Evolutionary conservation across 176 grass and related monocot genomes (phyloP).

Genomic region (Avena insularis): DNA sequence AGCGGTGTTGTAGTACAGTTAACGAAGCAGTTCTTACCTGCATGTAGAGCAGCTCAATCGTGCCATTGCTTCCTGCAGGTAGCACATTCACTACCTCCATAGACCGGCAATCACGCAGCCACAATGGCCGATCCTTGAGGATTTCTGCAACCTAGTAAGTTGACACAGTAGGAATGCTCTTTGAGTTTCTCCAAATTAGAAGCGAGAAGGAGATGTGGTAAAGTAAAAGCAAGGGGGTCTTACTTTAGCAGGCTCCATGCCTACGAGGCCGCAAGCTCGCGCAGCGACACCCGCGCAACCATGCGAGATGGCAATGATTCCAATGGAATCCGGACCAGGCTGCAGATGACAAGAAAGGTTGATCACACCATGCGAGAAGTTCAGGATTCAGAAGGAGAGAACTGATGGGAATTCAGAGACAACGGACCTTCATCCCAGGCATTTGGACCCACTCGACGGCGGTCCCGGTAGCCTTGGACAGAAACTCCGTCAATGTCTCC

Average conservation of each 20-base stretch:
- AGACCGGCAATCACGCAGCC: conserved; percentile 82
- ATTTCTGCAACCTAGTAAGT: conserved; percentile 90
- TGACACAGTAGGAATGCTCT: background rate
- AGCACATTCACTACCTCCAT: conserved; percentile 81
- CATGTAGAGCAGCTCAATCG: conserved; percentile 94
- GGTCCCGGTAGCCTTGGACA: conserved; percentile 89
- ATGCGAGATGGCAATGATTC: conserved; percentile 99
- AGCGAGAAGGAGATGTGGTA: background rate
- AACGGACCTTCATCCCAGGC: conserved; percentile 86
- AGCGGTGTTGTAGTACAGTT: background rate
- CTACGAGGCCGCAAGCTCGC: conserved; percentile 90
- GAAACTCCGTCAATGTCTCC: conserved; percentile 81
- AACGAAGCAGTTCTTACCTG: conserved; percentile 51
- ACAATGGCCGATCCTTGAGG: conserved; percentile 83
- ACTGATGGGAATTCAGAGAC: background rate
- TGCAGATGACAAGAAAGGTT: conserved; percentile 42
- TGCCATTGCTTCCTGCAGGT: conserved; percentile 74
- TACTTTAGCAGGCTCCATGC: conserved; percentile 95
- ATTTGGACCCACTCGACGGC: conserved; percentile 88
- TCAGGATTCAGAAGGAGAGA: background rate
- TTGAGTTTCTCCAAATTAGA: background rate
- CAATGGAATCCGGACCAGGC: conserved; percentile 99
- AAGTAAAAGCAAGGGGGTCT: conserved; percentile 17
- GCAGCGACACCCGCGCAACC: conserved; percentile 87
- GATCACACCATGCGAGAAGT: background rate